Base-by-base conservation (phyloP, 2,329 filamentous ascomycete genomes). In the Aspergillus flavus region DNA sequence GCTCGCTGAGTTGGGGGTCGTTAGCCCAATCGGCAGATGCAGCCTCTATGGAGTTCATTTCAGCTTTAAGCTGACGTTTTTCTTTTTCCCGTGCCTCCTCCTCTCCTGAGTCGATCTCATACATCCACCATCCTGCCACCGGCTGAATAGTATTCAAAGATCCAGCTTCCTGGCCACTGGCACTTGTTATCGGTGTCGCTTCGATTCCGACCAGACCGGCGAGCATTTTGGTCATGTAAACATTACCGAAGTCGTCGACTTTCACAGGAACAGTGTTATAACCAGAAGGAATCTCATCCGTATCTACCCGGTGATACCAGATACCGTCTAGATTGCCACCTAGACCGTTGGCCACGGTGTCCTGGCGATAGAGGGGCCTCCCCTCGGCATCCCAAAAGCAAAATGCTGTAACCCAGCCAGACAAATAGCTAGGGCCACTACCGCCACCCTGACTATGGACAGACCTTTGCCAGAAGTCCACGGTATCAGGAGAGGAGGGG, bases 401-500 rank as follows among this genome's bases (percentile, higher is more conserved):
- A 64, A 85, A 84, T 0, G 78, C 81, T 0, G 80, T 81, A 58
- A 84, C 77, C 83, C 83, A 86, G 6, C 84, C 83, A 0, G 78
- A 80, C 2, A 83, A 63, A 54, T 74, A 72, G 1, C 23, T 39
- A 6, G 71, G 66, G 71, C 80, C 67, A 77, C 79, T 66, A 55
- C 72, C 30, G 68, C 71, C 2, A 70, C 76, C 45, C 70, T 71
- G 50, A 3, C 16, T 6, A 67, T 78, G 2, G 7, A 45, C 64
- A 23, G 62, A 68, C 21, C 16, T 50, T 39, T 39, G 59, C 66
- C 66, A 70, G 53, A 70, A 70, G 4, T 60, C 52, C 7, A 16
- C 12, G 4, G 63, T 53, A 10, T 43, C 57, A 4, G 46, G 34
- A 0, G 26, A 43, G 6, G 53, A 11, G 0, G 66, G 61, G 3